phyloP scores from a whole-genome alignment of 2,329 filamentous ascomycete species.

The Scleromitrula shiraiana region DNA sequence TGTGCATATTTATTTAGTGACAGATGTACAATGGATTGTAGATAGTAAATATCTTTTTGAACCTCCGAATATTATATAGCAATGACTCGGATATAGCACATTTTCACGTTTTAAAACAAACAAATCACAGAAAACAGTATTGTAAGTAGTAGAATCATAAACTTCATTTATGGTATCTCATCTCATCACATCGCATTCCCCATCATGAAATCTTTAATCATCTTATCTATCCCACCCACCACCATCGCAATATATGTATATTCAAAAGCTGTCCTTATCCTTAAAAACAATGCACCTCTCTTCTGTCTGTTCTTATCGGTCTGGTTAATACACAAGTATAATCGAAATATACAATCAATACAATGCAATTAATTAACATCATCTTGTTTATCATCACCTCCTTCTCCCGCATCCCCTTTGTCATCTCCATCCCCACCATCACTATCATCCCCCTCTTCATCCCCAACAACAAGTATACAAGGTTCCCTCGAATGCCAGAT shows the following conservation, averaged over 20 bases:
- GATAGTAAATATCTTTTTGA: too few species aligned
- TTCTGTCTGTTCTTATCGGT: too few species aligned
- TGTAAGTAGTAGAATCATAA: not conserved
- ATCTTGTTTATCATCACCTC: not conserved
- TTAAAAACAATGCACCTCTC: not conserved
- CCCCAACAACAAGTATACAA: slow-evolving; percentile 46
- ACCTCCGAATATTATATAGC: too few species aligned
- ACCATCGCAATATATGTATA: not conserved
- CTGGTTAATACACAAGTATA: not conserved
- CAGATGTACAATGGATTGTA: too few species aligned
- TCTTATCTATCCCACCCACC: not conserved
- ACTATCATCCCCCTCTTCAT: slow-evolving; percentile 29
- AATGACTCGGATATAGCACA: too few species aligned
- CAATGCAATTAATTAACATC: not conserved
- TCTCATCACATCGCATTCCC: not conserved
- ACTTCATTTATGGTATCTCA: not conserved
- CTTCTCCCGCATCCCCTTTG: not conserved
- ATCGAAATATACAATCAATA: not conserved
- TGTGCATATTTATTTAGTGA: too few species aligned
- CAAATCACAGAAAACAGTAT: not conserved
- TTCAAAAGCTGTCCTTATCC: not conserved
- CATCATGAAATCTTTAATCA: not conserved
- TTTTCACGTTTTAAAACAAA: too few species aligned
- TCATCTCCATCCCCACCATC: slow-evolving; percentile 11
- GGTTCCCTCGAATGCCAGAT: slow-evolving; percentile 57